Evolutionary conservation across 345 rosid genomes (phyloP).

Genomic region (Xanthoceras sorbifolium): DNA sequence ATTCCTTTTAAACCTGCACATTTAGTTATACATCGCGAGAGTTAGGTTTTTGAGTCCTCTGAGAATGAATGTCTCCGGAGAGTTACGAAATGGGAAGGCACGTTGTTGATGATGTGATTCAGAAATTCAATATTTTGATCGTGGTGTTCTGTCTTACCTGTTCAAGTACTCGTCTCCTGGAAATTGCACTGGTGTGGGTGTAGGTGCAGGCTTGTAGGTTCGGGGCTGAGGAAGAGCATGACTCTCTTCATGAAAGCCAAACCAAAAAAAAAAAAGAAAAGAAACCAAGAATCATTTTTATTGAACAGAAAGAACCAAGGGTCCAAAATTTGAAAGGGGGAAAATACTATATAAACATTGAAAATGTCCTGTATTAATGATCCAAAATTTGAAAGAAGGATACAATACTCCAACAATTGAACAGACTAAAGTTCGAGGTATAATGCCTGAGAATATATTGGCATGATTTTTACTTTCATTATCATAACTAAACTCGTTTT

Average conservation of each 20-base stretch:
- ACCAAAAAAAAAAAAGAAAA: too few species aligned
- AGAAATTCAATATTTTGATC: background rate
- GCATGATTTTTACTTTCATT: background rate
- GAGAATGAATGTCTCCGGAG: background rate
- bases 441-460: background rate
- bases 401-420: too few species aligned
- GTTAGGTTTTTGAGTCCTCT: background rate
- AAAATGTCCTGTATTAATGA: background rate
- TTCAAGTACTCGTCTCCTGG: conserved; percentile 53
- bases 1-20: conserved; percentile 59
- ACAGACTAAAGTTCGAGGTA: background rate
- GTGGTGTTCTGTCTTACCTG: conserved; percentile 39
- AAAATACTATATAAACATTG: background rate
- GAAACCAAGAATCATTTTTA: background rate
- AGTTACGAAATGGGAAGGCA: background rate
- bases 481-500: too few species aligned
- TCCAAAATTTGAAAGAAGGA: too few species aligned
- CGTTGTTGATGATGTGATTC: background rate
- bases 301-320: background rate
- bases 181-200: conserved; percentile 18
- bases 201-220: conserved; percentile 36
- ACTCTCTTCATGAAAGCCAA: conserved; percentile 36
- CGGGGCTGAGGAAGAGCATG: conserved; percentile 42
- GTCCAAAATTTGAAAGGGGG: background rate
- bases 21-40: background rate